Percentiles rank a stretch among this genome's conserved stretches.
phyloP scores from a whole-genome alignment of 768 basidiomycete species.

The Daedalea quercina region DNA sequence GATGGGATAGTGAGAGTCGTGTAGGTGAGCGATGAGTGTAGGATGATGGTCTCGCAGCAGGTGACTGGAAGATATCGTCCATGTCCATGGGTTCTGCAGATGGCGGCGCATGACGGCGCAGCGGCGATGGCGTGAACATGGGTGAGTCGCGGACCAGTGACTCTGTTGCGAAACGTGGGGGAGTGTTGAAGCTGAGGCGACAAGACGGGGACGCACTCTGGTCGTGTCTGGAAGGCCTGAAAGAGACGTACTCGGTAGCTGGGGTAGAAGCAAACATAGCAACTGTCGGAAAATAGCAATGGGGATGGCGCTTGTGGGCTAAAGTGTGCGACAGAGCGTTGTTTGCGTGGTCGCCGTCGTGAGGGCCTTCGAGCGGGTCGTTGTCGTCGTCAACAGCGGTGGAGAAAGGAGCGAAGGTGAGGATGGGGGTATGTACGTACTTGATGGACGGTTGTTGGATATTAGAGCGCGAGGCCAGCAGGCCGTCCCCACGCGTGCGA shows the following conservation, averaged over 20 bases:
- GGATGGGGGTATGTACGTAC: slow-evolving; percentile 6
- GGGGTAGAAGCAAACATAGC: slow-evolving; percentile 27
- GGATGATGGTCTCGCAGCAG: slow-evolving; percentile 31
- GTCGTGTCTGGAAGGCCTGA: slow-evolving; percentile 25
- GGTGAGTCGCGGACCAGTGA: slow-evolving; percentile 42
- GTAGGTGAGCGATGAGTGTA: slow-evolving; percentile 23
- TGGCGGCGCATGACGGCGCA: slow-evolving; percentile 40
- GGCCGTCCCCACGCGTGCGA: slow-evolving; percentile 3
- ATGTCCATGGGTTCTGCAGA: slow-evolving; percentile 27
- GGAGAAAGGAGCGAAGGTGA: slow-evolving; percentile 3
- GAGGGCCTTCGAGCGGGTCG: slow-evolving; percentile 2
- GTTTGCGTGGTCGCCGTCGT: not conserved
- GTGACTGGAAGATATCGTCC: slow-evolving; percentile 47
- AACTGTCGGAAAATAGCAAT: slow-evolving; percentile 17
- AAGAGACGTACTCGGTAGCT: slow-evolving; percentile 28
- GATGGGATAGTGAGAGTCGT: slow-evolving; percentile 7
- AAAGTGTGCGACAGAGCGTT: not conserved
- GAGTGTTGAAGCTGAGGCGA: slow-evolving; percentile 24
- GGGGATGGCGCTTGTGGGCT: slow-evolving; percentile 5
- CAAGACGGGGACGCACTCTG: slow-evolving; percentile 28
- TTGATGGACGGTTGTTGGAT: not conserved
- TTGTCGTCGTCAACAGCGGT: slow-evolving; percentile 5
- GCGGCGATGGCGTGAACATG: slow-evolving; percentile 61
- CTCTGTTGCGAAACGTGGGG: slow-evolving; percentile 24
- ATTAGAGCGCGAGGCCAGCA: not conserved